Evolutionary conservation across 192 early-diverging fungal genomes (phyloP).

Genomic region (Podila horticola): DNA sequence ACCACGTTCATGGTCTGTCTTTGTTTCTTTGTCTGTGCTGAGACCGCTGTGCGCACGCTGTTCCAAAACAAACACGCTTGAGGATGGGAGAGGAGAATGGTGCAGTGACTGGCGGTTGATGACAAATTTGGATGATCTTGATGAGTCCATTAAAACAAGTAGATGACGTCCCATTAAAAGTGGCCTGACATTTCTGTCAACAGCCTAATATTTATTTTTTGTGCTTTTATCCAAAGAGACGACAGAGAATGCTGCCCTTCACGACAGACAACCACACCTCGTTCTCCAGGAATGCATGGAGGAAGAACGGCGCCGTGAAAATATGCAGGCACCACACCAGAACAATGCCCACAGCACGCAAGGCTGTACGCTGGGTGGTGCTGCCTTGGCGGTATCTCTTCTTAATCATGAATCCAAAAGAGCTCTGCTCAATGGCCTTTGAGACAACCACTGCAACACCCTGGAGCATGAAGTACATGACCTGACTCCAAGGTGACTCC

Average conservation of each 20-base stretch:
- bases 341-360: constrained; percentile 4
- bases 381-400: not conserved
- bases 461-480: constrained; percentile 5
- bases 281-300: not conserved
- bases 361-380: not conserved
- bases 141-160: too few relatives aligned
- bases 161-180: too few relatives aligned
- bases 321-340: not conserved
- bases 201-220: not conserved
- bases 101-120: too few relatives aligned
- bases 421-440: not conserved
- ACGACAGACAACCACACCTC: not conserved
- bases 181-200: too few relatives aligned
- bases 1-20: too few relatives aligned
- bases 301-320: not conserved
- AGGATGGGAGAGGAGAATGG: too few relatives aligned
- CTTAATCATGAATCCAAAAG: not conserved
- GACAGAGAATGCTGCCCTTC: not conserved
- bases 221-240: not conserved
- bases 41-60: too few relatives aligned
- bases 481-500: not conserved
- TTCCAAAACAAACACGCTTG: too few relatives aligned
- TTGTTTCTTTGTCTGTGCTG: too few relatives aligned
- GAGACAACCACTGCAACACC: not conserved
- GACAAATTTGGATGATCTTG: too few relatives aligned